Evolutionary conservation across 2,329 filamentous ascomycete genomes (phyloP).

Genomic region (Nothophoma quercina): DNA sequence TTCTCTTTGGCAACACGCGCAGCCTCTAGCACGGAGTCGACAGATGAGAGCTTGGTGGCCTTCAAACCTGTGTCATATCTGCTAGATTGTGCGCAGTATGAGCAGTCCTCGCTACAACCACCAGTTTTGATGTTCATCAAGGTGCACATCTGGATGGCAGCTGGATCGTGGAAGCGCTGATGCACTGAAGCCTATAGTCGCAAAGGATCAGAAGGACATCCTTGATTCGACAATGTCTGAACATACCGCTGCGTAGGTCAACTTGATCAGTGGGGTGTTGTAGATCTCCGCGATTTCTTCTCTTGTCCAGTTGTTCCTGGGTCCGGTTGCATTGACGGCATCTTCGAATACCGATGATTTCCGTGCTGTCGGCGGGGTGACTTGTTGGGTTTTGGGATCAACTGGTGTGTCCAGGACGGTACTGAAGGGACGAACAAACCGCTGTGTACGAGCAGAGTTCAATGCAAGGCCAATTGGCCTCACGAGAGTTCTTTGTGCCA

Average conservation of each 20-base stretch:
- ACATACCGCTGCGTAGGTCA: slow-evolving; percentile 74
- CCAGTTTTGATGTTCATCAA: slow-evolving; percentile 97
- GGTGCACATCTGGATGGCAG: slow-evolving; percentile 89
- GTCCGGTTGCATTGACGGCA: slow-evolving; percentile 67
- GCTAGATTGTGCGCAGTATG: slow-evolving; percentile 89
- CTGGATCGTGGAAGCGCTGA: slow-evolving; percentile 83
- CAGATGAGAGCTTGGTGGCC: slow-evolving; percentile 78
- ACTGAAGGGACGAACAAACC: slow-evolving; percentile 35
- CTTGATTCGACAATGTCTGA: slow-evolving; percentile 5
- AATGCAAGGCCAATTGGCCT: slow-evolving; percentile 18
- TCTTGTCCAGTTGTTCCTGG: slow-evolving; percentile 79
- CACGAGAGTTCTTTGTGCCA: slow-evolving; percentile 19
- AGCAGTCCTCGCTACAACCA: slow-evolving; percentile 90
- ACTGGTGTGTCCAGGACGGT: slow-evolving; percentile 44
- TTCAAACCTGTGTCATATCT: slow-evolving; percentile 80
- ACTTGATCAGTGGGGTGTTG: slow-evolving; percentile 79
- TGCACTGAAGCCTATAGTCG: slow-evolving; percentile 72
- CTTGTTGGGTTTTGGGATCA: slow-evolving; percentile 32
- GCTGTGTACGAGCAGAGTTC: slow-evolving; percentile 15
- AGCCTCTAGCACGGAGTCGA: slow-evolving; percentile 81
- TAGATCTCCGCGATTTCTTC: slow-evolving; percentile 85
- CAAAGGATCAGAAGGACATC: neutral
- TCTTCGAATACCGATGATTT: slow-evolving; percentile 38
- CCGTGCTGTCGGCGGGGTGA: slow-evolving; percentile 20
- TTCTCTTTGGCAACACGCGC: slow-evolving; percentile 81